These are phyloP conservation scores for Candida boidinii DNA, from an alignment of 805 yeast genomes.

Conservation along the genomic window DNA sequence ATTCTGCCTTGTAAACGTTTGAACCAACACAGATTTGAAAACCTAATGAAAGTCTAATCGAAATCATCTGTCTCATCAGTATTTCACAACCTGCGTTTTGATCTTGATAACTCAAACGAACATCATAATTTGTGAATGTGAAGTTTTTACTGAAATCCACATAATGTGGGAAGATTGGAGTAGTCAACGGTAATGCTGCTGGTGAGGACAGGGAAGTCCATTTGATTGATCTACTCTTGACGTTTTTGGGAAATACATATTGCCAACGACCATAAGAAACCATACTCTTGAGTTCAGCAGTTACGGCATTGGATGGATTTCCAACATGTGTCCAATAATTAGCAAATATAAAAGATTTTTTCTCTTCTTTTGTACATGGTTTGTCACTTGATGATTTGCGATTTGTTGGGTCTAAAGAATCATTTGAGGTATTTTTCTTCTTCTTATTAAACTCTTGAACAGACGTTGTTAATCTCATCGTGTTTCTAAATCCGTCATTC, in stretches of 20 bases:
- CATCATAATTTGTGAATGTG: slow-evolving; percentile 77
- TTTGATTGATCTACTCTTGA: slow-evolving; percentile 61
- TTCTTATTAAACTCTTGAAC: no score
- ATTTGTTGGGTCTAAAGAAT: background rate
- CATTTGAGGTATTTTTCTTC: background rate
- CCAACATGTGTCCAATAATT: slow-evolving; percentile 53
- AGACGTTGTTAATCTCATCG: no score
- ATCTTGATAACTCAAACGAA: slow-evolving; percentile 52
- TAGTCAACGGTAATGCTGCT: slow-evolving; percentile 80
- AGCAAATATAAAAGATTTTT: slow-evolving; percentile 11
- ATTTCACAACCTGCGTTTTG: slow-evolving; percentile 45
- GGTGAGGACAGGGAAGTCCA: slow-evolving; percentile 95
- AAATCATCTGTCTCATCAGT: slow-evolving; percentile 79
- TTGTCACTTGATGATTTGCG: slow-evolving; percentile 2
- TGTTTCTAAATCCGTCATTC: no score
- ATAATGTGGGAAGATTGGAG: slow-evolving; percentile 66
- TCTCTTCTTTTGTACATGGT: slow-evolving; percentile 4
- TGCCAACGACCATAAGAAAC: slow-evolving; percentile 83
- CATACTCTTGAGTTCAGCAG: slow-evolving; percentile 43
- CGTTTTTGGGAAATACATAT: slow-evolving; percentile 73
- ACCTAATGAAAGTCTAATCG: slow-evolving; percentile 73
- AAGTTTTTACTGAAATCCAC: slow-evolving; percentile 64
- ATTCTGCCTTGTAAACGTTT: slow-evolving; percentile 58
- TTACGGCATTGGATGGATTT: slow-evolving; percentile 70
- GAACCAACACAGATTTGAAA: slow-evolving; percentile 84